Evolutionary conservation across 371 early-diverging fungal species (phyloP).

Genomic region (Mucor plumbeus): DNA sequence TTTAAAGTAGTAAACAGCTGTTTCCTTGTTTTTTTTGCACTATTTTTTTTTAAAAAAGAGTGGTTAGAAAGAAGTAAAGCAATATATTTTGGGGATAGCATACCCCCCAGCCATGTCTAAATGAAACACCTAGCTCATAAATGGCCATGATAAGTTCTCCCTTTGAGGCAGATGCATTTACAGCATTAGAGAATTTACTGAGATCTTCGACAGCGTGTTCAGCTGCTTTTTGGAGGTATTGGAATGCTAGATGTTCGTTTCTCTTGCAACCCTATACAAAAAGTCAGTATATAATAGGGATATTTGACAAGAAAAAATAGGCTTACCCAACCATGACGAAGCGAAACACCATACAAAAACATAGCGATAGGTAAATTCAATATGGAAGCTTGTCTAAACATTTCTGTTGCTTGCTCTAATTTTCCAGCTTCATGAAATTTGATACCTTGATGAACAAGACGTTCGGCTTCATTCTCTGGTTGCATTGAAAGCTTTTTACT

Average conservation of each 20-base stretch:
- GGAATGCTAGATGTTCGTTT: slow-evolving; percentile 69
- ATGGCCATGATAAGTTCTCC: slow-evolving; percentile 81
- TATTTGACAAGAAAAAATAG: neutral
- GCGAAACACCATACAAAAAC: slow-evolving; percentile 82
- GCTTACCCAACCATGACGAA: slow-evolving; percentile 83
- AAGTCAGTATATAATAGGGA: neutral
- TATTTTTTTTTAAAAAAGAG: neutral
- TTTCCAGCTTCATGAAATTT: slow-evolving; percentile 73
- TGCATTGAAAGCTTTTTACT: slow-evolving; percentile 21
- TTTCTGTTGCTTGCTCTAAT: slow-evolving; percentile 71
- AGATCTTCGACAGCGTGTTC: slow-evolving; percentile 71
- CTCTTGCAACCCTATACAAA: slow-evolving; percentile 64
- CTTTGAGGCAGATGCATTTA: slow-evolving; percentile 43
- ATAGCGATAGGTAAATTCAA: slow-evolving; percentile 71
- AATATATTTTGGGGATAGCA: neutral
- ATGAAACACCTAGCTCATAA: slow-evolving; percentile 85
- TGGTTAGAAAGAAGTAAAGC: neutral
- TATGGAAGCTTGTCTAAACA: slow-evolving; percentile 73
- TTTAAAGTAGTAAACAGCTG: slow-evolving; percentile 88
- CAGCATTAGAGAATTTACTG: slow-evolving; percentile 21
- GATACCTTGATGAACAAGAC: slow-evolving; percentile 57
- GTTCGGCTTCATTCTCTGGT: slow-evolving; percentile 22
- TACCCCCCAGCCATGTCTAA: slow-evolving; percentile 93
- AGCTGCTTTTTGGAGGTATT: slow-evolving; percentile 79
- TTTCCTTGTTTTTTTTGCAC: slow-evolving; percentile 74